Base-by-base conservation (phyloP, 768 basidiomycete species). In the Russula sp. region DNA sequence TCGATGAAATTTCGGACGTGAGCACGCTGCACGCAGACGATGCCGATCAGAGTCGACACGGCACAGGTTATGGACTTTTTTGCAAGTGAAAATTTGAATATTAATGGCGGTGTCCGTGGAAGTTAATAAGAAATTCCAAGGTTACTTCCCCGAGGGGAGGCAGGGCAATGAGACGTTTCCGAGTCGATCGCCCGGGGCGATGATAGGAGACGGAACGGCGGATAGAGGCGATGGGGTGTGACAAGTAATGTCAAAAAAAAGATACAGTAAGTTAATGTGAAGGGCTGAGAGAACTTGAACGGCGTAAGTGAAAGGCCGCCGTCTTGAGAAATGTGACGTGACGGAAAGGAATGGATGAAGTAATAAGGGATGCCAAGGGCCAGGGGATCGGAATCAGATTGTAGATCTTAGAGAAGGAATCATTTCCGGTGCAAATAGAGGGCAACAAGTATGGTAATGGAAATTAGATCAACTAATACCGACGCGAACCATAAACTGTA, bases 361-460 rank as follows among this genome's bases (percentile, higher is more conserved):
- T 57, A 51, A 62, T 27, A 18, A 7, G 3, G 55, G 3, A 1
- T 37, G 16, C 61, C 61, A 11, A 14, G 31, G 2, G 10, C 51
- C 57, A 40, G 62, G 62, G 6, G 54, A 56, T 50, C 58, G 59
- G 57, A 27, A 2, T 0, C 1, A 6, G 4, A 20, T 10, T 4
- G 9, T 5, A 14, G 20, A 48, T 62, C 61, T 56, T 11, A 16
- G 22, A 27, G 47, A 27, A 48, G n/a, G 3, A 14, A 54, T 63
- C 63, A 64, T 64, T 64, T 64, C 63, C 63, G 63, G 11, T 3
- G 16, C 54, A 60, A 64, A 64, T 14, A 60, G 0, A 1, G 0
- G 8, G n/a, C 10, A 64, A 64, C 42, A 64, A 47, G 35, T 45
- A 57, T 42, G 49, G 50, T n/a, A 59, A 53, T 20, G 37, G 52